Evolutionary conservation across 148 eudicot genomes (phyloP), one percentile per base, ranked within the genome.

Genomic region (Chenopodium album): DNA sequence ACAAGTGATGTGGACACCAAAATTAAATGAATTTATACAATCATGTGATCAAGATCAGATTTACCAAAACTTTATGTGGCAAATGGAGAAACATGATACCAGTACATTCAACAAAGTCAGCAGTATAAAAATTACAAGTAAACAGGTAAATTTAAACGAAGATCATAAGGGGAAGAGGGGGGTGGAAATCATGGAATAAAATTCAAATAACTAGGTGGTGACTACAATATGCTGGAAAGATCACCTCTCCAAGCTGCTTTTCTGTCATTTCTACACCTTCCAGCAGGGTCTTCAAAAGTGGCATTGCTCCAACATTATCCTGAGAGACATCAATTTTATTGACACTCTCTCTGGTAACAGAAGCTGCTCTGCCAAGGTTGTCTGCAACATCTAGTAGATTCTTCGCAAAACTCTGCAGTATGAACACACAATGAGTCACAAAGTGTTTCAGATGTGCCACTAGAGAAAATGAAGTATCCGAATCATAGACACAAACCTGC

Each of bases 231-330:
- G 44, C 2, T 48, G 31, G 59, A 63, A 16, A 14, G 3, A 19
- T 84, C 78, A 96, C 98, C 97, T 91, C 99, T 14, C 87, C 73
- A 52, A 96, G 91, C 80, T 94, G 98, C 87, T 96, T 96, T 85
- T 94, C 95, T 10, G 98, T 94, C 98, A 96, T 94, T 79, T 90
- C 95, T 85, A 96, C 99, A 77, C 99, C 99, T 89, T 96, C 95
- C 81, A 92, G 84, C 79, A 96, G 91, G 44, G 95, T 87, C 88
- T 91, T 96, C 60, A 96, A 83, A 86, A 92, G 95, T 68, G 93
- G 94, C 74, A 88, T 91, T 75, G 98, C 94, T 83, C 94, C 95
- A 76, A 90, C 78, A 34, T 88, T 85, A 82, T 94, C 98, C 50
- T 84, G 75, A 41, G 98, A 88, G 20, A 82, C 79, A 82, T 96